A percentile compares a stretch with the other conserved stretches of the same genome.
Evolutionary conservation across 1,139 yeast genomes (phyloP).

Genomic region (Geotrichum armillariae): DNA sequence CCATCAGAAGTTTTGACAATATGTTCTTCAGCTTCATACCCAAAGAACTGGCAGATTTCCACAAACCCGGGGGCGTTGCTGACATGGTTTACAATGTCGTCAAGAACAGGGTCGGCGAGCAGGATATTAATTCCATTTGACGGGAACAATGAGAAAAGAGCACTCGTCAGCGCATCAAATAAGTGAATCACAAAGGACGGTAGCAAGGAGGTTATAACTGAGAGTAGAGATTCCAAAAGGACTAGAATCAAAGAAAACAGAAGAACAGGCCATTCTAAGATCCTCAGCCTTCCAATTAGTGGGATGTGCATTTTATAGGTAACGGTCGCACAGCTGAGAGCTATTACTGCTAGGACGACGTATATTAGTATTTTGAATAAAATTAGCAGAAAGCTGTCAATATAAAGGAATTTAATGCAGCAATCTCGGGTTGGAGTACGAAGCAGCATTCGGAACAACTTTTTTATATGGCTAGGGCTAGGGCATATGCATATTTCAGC

Average conservation of each 20-base stretch:
- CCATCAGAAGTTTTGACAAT: constrained; percentile 61
- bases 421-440: too few species aligned
- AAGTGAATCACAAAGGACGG: constrained; percentile 34
- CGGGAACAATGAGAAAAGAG: constrained; percentile 26
- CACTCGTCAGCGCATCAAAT: constrained; percentile 29
- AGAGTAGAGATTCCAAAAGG: constrained; percentile 34
- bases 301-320: constrained; percentile 31
- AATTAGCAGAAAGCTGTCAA: too few species aligned
- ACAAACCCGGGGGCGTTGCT: constrained; percentile 49
- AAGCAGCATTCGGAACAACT: too few species aligned
- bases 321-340: constrained; percentile 14
- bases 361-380: constrained; percentile 3
- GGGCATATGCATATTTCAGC: not conserved
- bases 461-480: too few species aligned
- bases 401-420: too few species aligned
- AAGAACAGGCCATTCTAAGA: constrained; percentile 37
- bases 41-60: constrained; percentile 63
- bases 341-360: not conserved
- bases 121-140: constrained; percentile 22
- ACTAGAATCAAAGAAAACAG: constrained; percentile 37
- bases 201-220: constrained; percentile 36
- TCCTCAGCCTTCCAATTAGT: constrained; percentile 33
- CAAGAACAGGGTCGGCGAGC: constrained; percentile 28
- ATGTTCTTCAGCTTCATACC: constrained; percentile 70
- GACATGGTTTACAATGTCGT: constrained; percentile 28